These are phyloP conservation scores for Olyra latifolia DNA, from an alignment of 176 grass and related monocot genomes.

Conservation along the genomic window DNA sequence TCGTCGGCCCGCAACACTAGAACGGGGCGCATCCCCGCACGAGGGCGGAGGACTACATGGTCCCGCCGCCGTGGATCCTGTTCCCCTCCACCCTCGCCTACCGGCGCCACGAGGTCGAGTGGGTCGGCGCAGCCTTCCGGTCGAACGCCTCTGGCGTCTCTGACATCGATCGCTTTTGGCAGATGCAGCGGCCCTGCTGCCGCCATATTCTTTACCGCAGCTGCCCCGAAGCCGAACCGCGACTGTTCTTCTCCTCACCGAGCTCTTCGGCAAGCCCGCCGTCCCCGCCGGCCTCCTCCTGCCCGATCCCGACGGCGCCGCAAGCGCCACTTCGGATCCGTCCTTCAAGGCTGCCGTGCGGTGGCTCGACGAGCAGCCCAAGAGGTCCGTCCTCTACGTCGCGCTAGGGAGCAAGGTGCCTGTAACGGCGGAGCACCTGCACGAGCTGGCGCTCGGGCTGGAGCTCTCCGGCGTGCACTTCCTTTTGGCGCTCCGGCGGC, in stretches of 20 bases:
- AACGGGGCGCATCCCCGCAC: neutral
- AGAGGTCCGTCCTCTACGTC: slow-evolving; percentile 23
- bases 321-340: no score
- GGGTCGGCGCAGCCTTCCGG: neutral
- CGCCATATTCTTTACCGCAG: slow-evolving; percentile 16
- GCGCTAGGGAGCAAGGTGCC: slow-evolving; percentile 37
- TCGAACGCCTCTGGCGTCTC: slow-evolving; percentile 30
- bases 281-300: slow-evolving; percentile 35
- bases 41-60: slow-evolving; percentile 16
- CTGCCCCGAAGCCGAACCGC: no score
- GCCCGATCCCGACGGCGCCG: no score
- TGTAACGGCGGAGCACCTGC: neutral
- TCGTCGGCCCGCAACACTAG: neutral
- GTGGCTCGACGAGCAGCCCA: slow-evolving; percentile 32
- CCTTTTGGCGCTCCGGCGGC: slow-evolving; percentile 27
- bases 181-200: neutral
- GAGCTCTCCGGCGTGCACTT: slow-evolving; percentile 31
- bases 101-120: slow-evolving; percentile 28
- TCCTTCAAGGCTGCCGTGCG: no score
- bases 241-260: no score
- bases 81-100: slow-evolving; percentile 23
- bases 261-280: slow-evolving; percentile 29
- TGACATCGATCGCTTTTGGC: neutral
- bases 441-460: slow-evolving; percentile 33
- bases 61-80: slow-evolving; percentile 22